Percentiles rank a stretch among this genome's conserved stretches.
These are phyloP conservation scores for Cudoniella acicularis DNA, from an alignment of 495 filamentous ascomycete species.

Conservation along the genomic window DNA sequence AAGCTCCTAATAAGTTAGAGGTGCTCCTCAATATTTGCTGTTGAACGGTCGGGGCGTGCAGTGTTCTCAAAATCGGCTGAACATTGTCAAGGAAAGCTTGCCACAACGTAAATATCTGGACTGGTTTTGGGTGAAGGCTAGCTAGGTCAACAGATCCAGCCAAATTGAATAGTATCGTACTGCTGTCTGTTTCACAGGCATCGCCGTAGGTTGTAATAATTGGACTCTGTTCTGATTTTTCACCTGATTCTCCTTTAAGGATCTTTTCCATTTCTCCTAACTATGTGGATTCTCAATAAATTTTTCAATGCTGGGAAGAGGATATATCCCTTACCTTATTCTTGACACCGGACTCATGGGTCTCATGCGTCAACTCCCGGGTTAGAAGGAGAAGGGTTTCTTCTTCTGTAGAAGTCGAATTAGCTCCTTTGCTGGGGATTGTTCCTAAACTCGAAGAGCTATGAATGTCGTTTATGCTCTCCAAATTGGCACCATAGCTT, in stretches of 20 bases:
- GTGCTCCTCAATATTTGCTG: constrained; percentile 31
- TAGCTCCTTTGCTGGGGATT: too few species aligned
- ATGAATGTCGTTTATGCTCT: background rate
- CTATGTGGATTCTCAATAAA: too few species aligned
- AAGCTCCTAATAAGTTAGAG: constrained; percentile 27
- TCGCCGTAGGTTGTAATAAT: background rate
- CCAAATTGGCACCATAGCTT: constrained; percentile 1
- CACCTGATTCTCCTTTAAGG: background rate
- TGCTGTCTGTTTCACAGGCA: background rate
- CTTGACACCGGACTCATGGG: too few species aligned
- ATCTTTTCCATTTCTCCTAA: background rate
- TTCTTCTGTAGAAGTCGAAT: too few species aligned
- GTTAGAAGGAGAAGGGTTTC: too few species aligned
- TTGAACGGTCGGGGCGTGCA: constrained; percentile 54
- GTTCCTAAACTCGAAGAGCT: too few species aligned
- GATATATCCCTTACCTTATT: too few species aligned
- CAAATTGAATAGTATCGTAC: background rate
- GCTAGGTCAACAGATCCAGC: background rate
- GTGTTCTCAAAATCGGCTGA: constrained; percentile 47
- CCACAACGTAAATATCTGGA: constrained; percentile 29
- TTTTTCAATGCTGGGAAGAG: too few species aligned
- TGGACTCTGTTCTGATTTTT: background rate
- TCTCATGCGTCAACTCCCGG: too few species aligned
- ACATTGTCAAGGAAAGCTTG: constrained; percentile 47
- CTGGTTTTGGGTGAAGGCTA: background rate